Conservation (phyloP, 2,329 filamentous ascomycete genomes). For the Madurella fahalii region DNA sequence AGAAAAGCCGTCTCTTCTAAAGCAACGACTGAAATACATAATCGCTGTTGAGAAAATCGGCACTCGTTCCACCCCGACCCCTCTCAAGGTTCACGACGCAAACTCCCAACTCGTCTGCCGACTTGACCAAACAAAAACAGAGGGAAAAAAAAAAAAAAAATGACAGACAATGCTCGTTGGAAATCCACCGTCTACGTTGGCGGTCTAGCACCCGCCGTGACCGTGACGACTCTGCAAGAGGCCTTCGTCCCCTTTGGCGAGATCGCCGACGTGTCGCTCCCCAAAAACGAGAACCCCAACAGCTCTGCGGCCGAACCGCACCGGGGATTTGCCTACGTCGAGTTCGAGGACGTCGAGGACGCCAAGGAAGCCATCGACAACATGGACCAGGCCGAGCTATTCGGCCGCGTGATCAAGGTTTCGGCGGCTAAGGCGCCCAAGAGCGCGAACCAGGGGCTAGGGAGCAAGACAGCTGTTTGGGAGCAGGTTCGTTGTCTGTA, state of each 20-base stretch:
- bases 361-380: constrained; percentile 96
- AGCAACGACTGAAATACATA: no score
- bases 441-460: constrained; percentile 74
- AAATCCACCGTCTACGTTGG: constrained; percentile 93
- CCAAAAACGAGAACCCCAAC: constrained; percentile 79
- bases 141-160: constrained; percentile 35
- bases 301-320: constrained; percentile 65
- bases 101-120: no score
- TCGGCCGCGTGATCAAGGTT: constrained; percentile 87
- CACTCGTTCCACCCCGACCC: no score
- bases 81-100: no score
- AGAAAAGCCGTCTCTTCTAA: no score
- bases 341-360: constrained; percentile 82
- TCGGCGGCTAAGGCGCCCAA: constrained; percentile 89
- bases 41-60: no score
- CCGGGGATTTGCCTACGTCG: constrained; percentile 92
- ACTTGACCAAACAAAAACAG: not conserved
- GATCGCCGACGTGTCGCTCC: constrained; percentile 84
- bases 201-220: constrained; percentile 77
- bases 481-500: constrained; percentile 66
- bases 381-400: constrained; percentile 96
- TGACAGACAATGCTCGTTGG: constrained; percentile 79
- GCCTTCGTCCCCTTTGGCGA: constrained; percentile 97
- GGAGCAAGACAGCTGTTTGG: constrained; percentile 93
- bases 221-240: constrained; percentile 70